A percentile compares a stretch with the other conserved stretches of the same genome.
Evolutionary conservation across 208 protist species (phyloP).

Genomic region (Porcisia deanei): DNA sequence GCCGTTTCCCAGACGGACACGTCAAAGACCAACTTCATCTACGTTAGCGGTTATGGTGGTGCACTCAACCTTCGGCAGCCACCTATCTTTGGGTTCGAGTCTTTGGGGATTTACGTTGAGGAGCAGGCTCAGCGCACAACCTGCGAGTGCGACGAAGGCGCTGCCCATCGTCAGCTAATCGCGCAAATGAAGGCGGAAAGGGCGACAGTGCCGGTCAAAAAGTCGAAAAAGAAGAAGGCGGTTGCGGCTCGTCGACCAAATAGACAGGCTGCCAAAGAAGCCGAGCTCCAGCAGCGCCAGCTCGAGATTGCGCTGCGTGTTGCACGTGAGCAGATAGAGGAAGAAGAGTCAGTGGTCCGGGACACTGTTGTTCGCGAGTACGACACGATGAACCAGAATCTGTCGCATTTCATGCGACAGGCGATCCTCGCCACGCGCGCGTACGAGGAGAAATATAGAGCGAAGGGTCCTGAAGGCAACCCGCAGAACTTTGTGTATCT

Average conservation of each 20-base stretch:
- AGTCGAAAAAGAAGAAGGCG: slow-evolving; percentile 53
- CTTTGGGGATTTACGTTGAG: slow-evolving; percentile 59
- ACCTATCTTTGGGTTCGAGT: slow-evolving; percentile 53
- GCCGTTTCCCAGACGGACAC: slow-evolving; percentile 60
- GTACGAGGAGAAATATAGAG: slow-evolving; percentile 61
- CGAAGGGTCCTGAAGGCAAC: slow-evolving; percentile 33
- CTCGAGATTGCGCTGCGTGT: slow-evolving; percentile 49
- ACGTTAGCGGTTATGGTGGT: slow-evolving; percentile 87
- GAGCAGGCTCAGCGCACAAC: slow-evolving; percentile 54
- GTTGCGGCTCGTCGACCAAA: slow-evolving; percentile 28
- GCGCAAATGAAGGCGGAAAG: slow-evolving; percentile 36
- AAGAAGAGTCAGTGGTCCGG: slow-evolving; percentile 46
- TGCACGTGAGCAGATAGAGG: slow-evolving; percentile 51
- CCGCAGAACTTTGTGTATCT: slow-evolving; percentile 60
- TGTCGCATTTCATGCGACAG: slow-evolving; percentile 65
- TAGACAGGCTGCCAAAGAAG: slow-evolving; percentile 55
- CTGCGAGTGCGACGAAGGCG: slow-evolving; percentile 48
- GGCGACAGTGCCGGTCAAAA: slow-evolving; percentile 39
- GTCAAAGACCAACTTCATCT: slow-evolving; percentile 73
- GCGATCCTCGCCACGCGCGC: slow-evolving; percentile 54
- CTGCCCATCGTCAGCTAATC: slow-evolving; percentile 36
- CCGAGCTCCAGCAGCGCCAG: slow-evolving; percentile 58
- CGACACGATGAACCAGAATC: slow-evolving; percentile 54
- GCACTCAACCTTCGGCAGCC: slow-evolving; percentile 71
- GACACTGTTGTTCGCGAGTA: slow-evolving; percentile 55